Conservation (phyloP, 2,329 filamentous ascomycete genomes). For the Diaporthe citriasiana region DNA sequence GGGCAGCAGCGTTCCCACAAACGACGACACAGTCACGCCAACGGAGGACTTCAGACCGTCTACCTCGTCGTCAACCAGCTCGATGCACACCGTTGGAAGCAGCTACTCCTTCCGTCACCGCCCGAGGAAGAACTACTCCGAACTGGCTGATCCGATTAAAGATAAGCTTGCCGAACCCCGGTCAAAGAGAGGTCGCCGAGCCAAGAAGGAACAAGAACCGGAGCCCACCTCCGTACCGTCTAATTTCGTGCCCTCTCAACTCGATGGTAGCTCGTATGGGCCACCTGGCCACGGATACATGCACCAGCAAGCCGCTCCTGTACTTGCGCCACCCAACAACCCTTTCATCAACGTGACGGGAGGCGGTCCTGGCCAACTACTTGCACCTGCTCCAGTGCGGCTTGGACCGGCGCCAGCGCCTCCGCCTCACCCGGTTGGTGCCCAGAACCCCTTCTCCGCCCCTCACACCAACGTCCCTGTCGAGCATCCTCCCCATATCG, state of each 20-base stretch:
- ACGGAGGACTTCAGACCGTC: slow-evolving; percentile 65
- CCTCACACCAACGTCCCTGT: slow-evolving; percentile 37
- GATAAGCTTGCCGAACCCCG: slow-evolving; percentile 53
- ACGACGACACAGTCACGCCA: slow-evolving; percentile 50
- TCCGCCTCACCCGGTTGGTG: slow-evolving; percentile 39
- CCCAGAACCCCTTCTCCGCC: slow-evolving; percentile 42
- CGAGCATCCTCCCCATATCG: slow-evolving; percentile 33
- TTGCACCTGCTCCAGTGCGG: slow-evolving; percentile 40
- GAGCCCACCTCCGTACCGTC: slow-evolving; percentile 39
- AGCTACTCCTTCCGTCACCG: slow-evolving; percentile 69
- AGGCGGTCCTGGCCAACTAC: slow-evolving; percentile 41
- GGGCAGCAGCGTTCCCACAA: slow-evolving; percentile 49
- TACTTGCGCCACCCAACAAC: slow-evolving; percentile 40
- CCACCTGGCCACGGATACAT: slow-evolving; percentile 29
- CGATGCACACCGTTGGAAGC: slow-evolving; percentile 63
- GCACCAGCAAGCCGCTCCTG: slow-evolving; percentile 28
- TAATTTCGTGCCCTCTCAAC: slow-evolving; percentile 28
- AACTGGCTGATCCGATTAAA: slow-evolving; percentile 61
- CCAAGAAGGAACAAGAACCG: slow-evolving; percentile 41
- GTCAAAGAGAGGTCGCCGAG: slow-evolving; percentile 48
- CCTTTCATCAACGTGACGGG: slow-evolving; percentile 42
- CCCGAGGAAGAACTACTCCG: slow-evolving; percentile 67
- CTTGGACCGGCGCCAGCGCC: slow-evolving; percentile 33
- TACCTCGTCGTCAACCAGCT: slow-evolving; percentile 67
- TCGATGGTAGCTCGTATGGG: slow-evolving; percentile 26